Base-by-base conservation (phyloP, 805 yeast species). In the Candida loeiensis region DNA sequence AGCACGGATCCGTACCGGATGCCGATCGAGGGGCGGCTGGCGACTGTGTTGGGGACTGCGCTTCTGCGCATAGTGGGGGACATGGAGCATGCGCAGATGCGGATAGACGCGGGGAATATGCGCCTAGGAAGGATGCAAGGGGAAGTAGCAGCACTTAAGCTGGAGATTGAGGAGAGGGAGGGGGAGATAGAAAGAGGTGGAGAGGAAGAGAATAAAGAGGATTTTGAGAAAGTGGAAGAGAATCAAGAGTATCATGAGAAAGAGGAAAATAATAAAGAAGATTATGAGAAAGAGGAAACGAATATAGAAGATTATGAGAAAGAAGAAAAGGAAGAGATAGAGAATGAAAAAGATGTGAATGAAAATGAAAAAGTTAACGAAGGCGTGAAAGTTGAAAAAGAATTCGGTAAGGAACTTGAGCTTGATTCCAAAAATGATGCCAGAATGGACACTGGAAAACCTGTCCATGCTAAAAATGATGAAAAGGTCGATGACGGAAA, bases 61-160 rank as follows among this genome's bases (percentile, higher is more conserved):
- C 63, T 69, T 37, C 50, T 68, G 1, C 70, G 66, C 24, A 63
- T 85, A 9, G 51, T 64, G 0, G 56, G 59, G 11, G 82, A 82
- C 41, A 63, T 75, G 1, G 63, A 63, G 18, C 77, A 68, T 45
- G 53, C 65, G 2, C 59, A 60, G 36, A 53, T 61, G 16, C 48
- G 74, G 38, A 55, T 67, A 4, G 54, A 55, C 20, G 51, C 62
- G 25, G 63, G 71, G 3, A 59, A 61, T 30, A 64, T 56, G 43
- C 53, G 56, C 43, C 48, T 45, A 19, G 24, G 17, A 28, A 34
- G 18, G 16, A 34, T 19, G 12, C 24, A 24, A 6, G 16, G 26
- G 11, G 40, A 30, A 6, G 59, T 58, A 15, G 37, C 47, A 3
- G 63, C 65, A 6, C 44, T 68, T 3, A 51, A 55, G 1, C 57